These are phyloP conservation scores for Talaromyces sp. DNA, from an alignment of 2,329 filamentous ascomycete genomes.

Conservation along the genomic window DNA sequence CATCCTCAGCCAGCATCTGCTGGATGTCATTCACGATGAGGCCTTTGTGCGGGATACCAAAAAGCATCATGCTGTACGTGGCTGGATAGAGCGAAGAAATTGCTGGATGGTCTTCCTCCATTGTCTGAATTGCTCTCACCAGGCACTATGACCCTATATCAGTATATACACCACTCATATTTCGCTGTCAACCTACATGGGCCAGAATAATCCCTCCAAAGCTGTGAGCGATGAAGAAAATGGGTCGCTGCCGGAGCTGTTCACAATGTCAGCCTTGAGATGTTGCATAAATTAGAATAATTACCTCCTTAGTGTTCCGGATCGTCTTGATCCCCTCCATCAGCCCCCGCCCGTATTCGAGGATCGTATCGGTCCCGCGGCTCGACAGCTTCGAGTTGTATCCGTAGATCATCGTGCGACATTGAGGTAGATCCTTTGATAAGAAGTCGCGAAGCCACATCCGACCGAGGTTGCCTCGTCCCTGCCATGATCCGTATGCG, in stretches of 20 bases:
- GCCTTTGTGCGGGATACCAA: slow-evolving; percentile 19
- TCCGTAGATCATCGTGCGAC: slow-evolving; percentile 29
- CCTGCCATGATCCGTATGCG: slow-evolving; percentile 28
- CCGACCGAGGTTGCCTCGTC: slow-evolving; percentile 15
- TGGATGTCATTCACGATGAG: slow-evolving; percentile 20
- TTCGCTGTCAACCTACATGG: slow-evolving; percentile 14
- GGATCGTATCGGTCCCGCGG: slow-evolving; percentile 17
- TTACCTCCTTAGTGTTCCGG: slow-evolving; percentile 18
- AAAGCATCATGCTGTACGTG: slow-evolving; percentile 16
- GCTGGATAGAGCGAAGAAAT: slow-evolving; percentile 11
- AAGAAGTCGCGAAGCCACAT: slow-evolving; percentile 30
- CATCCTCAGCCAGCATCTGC: slow-evolving; percentile 13
- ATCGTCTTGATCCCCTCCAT: slow-evolving; percentile 17
- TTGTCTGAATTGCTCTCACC: slow-evolving; percentile 14
- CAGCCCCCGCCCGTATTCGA: slow-evolving; percentile 13
- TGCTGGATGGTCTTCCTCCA: slow-evolving; percentile 11
- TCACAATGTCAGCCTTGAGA: neutral
- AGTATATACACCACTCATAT: slow-evolving; percentile 2
- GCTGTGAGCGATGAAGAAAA: slow-evolving; percentile 21
- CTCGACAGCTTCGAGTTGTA: slow-evolving; percentile 29
- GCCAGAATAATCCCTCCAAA: slow-evolving; percentile 25
- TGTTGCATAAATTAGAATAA: neutral
- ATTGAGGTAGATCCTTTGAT: slow-evolving; percentile 21
- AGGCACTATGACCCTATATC: slow-evolving; percentile 13
- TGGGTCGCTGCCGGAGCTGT: slow-evolving; percentile 19